Conservation (phyloP, 225 moss, liverwort and hornwort species). For the Pleurozium schreberi region DNA sequence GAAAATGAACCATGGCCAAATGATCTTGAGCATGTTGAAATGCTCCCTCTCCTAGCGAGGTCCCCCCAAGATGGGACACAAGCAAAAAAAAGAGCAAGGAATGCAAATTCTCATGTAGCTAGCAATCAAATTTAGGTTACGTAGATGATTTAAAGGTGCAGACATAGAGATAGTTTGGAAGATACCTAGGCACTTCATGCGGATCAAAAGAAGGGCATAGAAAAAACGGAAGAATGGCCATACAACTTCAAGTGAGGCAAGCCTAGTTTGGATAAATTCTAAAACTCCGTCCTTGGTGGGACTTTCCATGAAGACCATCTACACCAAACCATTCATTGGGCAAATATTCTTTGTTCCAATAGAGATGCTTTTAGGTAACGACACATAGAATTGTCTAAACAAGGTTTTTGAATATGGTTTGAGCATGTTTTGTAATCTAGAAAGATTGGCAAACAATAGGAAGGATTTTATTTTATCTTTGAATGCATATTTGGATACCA, state of each 20-base stretch:
- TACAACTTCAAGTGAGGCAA: not conserved
- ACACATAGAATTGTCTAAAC: accelerated
- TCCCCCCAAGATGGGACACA: not conserved
- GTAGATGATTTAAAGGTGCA: accelerated
- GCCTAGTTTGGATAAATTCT: not conserved
- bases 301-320: too few relatives aligned
- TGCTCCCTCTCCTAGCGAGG: too few relatives aligned
- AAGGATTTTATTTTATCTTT: not conserved
- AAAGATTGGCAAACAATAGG: not conserved
- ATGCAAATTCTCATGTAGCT: not conserved
- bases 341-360: accelerated
- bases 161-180: not conserved
- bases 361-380: not conserved
- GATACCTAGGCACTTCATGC: too few relatives aligned
- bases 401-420: not conserved
- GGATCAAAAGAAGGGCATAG: too few relatives aligned
- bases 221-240: too few relatives aligned
- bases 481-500: not conserved
- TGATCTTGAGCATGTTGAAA: not conserved
- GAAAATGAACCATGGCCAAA: not conserved
- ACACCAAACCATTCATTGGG: not conserved
- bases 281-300: accelerated
- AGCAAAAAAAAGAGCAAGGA: not conserved
- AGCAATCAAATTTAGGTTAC: accelerated
- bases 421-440: not conserved